phyloP scores from a whole-genome alignment of 2,329 filamentous ascomycete species.

The Curvularia eragrostidis region DNA sequence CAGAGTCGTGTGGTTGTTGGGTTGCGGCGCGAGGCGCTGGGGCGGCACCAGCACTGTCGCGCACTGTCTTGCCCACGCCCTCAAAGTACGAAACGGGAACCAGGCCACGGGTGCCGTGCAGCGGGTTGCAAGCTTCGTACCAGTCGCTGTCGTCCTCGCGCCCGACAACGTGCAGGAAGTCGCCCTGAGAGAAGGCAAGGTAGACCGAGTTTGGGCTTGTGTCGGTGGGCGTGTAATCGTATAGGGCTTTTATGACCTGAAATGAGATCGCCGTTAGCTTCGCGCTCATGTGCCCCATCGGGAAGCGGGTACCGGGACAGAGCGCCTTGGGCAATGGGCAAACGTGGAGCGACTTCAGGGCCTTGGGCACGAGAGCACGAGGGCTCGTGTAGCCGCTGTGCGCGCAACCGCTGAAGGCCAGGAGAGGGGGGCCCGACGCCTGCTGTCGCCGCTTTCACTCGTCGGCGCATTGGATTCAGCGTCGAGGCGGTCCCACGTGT shows the following conservation, averaged over 20 bases:
- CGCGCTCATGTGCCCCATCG: slow-evolving; percentile 29
- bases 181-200: slow-evolving; percentile 89
- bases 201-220: slow-evolving; percentile 66
- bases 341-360: background rate
- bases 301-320: slow-evolving; percentile 22
- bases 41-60: slow-evolving; percentile 71
- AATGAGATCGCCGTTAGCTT: slow-evolving; percentile 36
- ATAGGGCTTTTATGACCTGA: slow-evolving; percentile 95
- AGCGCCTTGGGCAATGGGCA: slow-evolving; percentile 14
- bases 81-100: slow-evolving; percentile 96
- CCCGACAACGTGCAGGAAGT: slow-evolving; percentile 98
- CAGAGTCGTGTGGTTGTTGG: slow-evolving; percentile 80
- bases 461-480: background rate
- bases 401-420: background rate
- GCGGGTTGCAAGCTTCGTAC: slow-evolving; percentile 98
- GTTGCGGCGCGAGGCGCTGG: slow-evolving; percentile 51
- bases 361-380: background rate
- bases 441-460: background rate
- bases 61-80: slow-evolving; percentile 86
- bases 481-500: background rate
- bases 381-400: slow-evolving; percentile 4
- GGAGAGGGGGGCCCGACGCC: background rate
- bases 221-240: slow-evolving; percentile 85
- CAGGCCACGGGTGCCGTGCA: slow-evolving; percentile 85
- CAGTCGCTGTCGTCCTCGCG: slow-evolving; percentile 93